A percentile compares a stretch with the other conserved stretches of the same genome.
Conservation (phyloP, 257 asterid genomes). For the Gentiana macrophylla region DNA sequence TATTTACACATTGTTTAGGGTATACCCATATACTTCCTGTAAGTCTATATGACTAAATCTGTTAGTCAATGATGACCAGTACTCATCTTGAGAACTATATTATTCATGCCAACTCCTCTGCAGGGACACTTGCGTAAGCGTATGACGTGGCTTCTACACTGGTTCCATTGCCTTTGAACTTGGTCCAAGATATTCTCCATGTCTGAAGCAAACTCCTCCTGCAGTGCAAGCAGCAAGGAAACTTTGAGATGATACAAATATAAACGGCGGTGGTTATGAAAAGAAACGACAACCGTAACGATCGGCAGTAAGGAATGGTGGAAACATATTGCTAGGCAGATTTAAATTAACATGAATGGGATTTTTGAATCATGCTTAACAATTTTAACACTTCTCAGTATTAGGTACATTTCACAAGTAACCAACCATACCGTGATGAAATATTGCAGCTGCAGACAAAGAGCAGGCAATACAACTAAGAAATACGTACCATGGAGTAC, state of each 20-base stretch:
- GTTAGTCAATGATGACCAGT: no score
- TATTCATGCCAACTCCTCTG: conserved; percentile 26
- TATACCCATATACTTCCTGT: background rate
- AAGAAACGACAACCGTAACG: no score
- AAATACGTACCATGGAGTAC: background rate
- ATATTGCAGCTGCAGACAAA: no score
- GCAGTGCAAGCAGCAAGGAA: conserved; percentile 15
- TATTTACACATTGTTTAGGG: background rate
- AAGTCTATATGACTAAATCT: background rate
- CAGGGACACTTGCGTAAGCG: conserved; percentile 43
- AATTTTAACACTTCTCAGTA: no score
- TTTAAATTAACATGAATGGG: no score
- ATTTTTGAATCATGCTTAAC: no score
- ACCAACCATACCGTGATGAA: no score
- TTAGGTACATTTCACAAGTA: no score
- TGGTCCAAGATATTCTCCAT: conserved; percentile 75
- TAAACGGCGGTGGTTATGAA: no score
- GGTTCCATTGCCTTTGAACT: conserved; percentile 39
- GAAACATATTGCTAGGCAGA: no score
- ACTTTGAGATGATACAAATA: background rate
- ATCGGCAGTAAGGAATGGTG: no score
- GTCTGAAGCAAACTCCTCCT: conserved; percentile 59
- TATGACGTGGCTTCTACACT: conserved; percentile 30
- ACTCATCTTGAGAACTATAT: background rate
- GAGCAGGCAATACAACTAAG: no score